phyloP scores from a whole-genome alignment of 192 early-diverging fungal genomes.

The Gryganskiella cystojenkinii region DNA sequence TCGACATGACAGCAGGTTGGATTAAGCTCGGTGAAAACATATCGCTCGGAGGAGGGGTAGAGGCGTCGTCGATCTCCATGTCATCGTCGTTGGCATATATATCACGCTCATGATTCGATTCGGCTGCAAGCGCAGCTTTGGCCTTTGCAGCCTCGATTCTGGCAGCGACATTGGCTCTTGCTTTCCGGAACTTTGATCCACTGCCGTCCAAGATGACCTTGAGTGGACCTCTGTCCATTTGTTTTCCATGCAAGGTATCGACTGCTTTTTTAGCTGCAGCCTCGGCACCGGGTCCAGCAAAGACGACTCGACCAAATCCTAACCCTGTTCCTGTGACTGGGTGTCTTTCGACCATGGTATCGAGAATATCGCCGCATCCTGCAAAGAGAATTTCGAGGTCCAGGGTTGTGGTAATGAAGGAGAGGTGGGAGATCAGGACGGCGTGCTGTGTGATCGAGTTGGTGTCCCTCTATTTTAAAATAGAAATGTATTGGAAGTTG shows the following conservation, averaged over 20 bases:
- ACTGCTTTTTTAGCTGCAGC: slow-evolving; percentile 58
- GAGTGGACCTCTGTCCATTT: slow-evolving; percentile 53
- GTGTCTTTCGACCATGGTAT: slow-evolving; percentile 60
- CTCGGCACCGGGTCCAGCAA: slow-evolving; percentile 51
- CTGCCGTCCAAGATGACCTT: slow-evolving; percentile 44
- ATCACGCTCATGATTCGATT: slow-evolving; percentile 32
- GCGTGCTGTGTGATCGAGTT: slow-evolving; percentile 43
- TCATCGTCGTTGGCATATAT: slow-evolving; percentile 54
- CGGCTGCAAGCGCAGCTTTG: slow-evolving; percentile 33
- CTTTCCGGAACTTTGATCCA: slow-evolving; percentile 42
- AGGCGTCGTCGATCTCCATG: slow-evolving; percentile 58
- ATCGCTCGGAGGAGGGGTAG: slow-evolving; percentile 48
- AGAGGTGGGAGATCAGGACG: slow-evolving; percentile 41
- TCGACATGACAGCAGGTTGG: neutral
- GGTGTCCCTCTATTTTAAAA: slow-evolving; percentile 29
- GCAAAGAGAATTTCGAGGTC: slow-evolving; percentile 56
- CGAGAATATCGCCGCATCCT: slow-evolving; percentile 60
- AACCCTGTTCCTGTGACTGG: slow-evolving; percentile 59
- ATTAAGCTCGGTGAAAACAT: slow-evolving; percentile 26
- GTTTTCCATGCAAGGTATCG: slow-evolving; percentile 58
- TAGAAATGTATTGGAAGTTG: no score
- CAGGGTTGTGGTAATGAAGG: slow-evolving; percentile 32
- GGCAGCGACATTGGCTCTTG: slow-evolving; percentile 39
- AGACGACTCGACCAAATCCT: slow-evolving; percentile 61
- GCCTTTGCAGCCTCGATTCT: slow-evolving; percentile 46